Evolutionary conservation across 2,329 filamentous ascomycete genomes (phyloP).

Genomic region (Ceratocystis albifundus): DNA sequence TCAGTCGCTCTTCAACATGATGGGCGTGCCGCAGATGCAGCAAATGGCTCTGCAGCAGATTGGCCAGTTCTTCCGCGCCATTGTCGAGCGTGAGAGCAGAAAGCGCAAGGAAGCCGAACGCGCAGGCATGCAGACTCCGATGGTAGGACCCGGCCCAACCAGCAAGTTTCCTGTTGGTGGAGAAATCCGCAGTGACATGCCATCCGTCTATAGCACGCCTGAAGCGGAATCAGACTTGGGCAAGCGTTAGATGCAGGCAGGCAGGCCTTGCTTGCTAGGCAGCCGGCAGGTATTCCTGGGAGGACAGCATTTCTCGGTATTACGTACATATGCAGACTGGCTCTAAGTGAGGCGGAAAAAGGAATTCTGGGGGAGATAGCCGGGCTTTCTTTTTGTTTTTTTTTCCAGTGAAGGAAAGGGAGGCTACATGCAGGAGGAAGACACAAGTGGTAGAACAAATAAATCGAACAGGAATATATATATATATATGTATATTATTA

Average conservation of each 20-base stretch:
- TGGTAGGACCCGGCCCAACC: slow-evolving; percentile 15
- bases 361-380: too few species aligned
- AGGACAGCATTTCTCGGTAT: neutral
- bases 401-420: neutral
- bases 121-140: slow-evolving; percentile 23
- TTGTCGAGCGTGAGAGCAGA: slow-evolving; percentile 38
- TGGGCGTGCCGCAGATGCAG: slow-evolving; percentile 36
- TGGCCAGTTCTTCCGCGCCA: slow-evolving; percentile 43
- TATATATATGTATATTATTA: too few species aligned
- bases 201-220: slow-evolving; percentile 8
- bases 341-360: too few species aligned
- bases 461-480: neutral
- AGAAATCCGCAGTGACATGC: slow-evolving; percentile 16
- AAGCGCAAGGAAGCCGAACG: slow-evolving; percentile 26
- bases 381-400: too few species aligned
- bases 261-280: neutral
- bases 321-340: neutral
- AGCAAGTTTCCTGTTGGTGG: slow-evolving; percentile 18
- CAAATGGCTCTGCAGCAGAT: slow-evolving; percentile 41
- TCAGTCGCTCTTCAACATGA: slow-evolving; percentile 40
- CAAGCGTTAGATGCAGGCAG: neutral
- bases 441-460: neutral
- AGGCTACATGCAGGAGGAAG: neutral
- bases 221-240: neutral
- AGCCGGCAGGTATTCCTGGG: neutral